phyloP scores from a whole-genome alignment of 225 moss, liverwort and hornwort genomes.

The Lunularia cruciata region DNA sequence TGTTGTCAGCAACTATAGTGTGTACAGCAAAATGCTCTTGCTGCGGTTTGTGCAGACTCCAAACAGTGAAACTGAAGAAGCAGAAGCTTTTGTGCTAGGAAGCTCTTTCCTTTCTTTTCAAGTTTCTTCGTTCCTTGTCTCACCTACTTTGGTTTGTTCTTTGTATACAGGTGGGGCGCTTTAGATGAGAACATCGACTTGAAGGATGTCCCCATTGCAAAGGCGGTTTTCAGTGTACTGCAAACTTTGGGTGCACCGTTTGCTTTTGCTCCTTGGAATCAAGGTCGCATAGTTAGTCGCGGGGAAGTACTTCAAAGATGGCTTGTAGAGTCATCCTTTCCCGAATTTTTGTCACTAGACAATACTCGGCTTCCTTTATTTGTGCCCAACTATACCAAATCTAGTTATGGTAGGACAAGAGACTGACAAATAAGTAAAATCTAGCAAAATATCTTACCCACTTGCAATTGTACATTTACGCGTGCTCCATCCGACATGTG shows the following conservation, averaged over 20 bases:
- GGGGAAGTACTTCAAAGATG: conserved; percentile 62
- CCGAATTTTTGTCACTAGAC: conserved; percentile 51
- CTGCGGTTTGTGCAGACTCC: too few species aligned
- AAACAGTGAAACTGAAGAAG: too few species aligned
- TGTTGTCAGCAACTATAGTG: too few species aligned
- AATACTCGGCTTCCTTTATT: conserved; percentile 49
- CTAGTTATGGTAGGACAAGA: conserved; percentile 28
- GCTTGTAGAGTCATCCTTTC: conserved; percentile 47
- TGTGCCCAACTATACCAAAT: conserved; percentile 21
- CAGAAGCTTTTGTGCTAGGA: too few species aligned
- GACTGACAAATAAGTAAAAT: conserved; percentile 20
- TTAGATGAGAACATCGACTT: conserved; percentile 55
- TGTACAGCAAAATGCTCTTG: too few species aligned
- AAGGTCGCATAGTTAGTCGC: conserved; percentile 71
- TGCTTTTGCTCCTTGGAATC: conserved; percentile 81
- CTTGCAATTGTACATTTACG: too few species aligned
- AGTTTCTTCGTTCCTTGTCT: background rate
- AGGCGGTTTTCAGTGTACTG: conserved; percentile 59
- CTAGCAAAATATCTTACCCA: too few species aligned
- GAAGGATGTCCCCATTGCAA: conserved; percentile 75
- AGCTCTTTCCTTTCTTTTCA: background rate
- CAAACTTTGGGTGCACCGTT: conserved; percentile 71
- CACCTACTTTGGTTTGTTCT: background rate
- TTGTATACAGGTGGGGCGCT: conserved; percentile 67
- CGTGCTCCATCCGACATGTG: too few species aligned